These are phyloP conservation scores for Silene vulgaris DNA, from an alignment of 179 eudicot genomes.

Conservation along the genomic window DNA sequence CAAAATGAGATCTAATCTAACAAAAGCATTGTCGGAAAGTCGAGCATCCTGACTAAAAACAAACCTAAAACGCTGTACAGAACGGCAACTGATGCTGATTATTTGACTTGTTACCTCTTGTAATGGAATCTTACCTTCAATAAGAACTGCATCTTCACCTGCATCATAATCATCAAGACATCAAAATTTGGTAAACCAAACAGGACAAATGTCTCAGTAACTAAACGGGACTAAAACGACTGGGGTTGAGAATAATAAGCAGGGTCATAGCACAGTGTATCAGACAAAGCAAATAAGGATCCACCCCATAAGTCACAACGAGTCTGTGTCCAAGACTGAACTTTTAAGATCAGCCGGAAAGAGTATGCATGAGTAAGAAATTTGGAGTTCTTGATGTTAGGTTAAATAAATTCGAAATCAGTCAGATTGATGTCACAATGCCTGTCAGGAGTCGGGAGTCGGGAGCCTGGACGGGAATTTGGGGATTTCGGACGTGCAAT, in stretches of 20 bases:
- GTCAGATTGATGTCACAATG: too few species aligned
- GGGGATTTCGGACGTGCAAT: too few species aligned
- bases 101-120: constrained; percentile 48
- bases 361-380: neutral
- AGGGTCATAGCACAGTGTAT: too few species aligned
- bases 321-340: neutral
- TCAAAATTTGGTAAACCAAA: neutral
- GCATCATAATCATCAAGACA: constrained; percentile 15
- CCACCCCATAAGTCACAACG: too few species aligned
- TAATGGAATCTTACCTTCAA: constrained; percentile 83
- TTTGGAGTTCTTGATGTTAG: too few species aligned
- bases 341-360: neutral
- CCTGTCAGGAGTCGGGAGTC: too few species aligned
- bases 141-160: constrained; percentile 97
- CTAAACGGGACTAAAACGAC: neutral
- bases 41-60: neutral
- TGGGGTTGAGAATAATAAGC: neutral
- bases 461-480: too few species aligned
- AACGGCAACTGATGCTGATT: neutral
- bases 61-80: constrained; percentile 23
- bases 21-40: neutral
- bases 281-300: too few species aligned
- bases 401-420: too few species aligned
- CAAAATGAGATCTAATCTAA: constrained; percentile 55
- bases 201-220: neutral